Percentiles rank a stretch among this genome's conserved stretches.
These are phyloP conservation scores for Chytridiales sp. DNA, from an alignment of 371 early-diverging fungal genomes.

Conservation along the genomic window DNA sequence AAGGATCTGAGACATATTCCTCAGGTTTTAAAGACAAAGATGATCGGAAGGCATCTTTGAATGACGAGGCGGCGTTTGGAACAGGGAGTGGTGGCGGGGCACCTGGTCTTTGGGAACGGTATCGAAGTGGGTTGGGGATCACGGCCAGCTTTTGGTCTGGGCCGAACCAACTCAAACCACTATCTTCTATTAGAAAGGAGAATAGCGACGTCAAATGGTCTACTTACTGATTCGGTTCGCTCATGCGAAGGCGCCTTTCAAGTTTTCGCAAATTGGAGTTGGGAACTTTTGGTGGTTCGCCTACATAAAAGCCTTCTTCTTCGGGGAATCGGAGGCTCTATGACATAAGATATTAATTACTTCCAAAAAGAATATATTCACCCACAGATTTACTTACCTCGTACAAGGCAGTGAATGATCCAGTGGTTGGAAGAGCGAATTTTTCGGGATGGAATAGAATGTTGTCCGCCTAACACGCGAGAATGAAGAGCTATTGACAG, in stretches of 20 bases:
- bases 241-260: conserved; percentile 20
- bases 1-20: conserved; percentile 8
- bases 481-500: background rate
- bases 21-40: no score
- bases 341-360: background rate
- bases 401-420: conserved; percentile 11
- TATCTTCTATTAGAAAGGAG: conserved; percentile 2
- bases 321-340: conserved; percentile 25
- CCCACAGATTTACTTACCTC: conserved; percentile 15
- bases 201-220: background rate
- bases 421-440: conserved; percentile 17
- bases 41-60: no score
- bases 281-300: conserved; percentile 21
- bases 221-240: conserved; percentile 25
- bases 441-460: conserved; percentile 33
- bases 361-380: background rate
- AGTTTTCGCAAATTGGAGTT: conserved; percentile 26
- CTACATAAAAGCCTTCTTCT: conserved; percentile 37
- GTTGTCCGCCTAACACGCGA: conserved; percentile 6
- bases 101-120: conserved; percentile 19
- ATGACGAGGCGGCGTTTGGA: conserved; percentile 10
- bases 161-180: conserved; percentile 30
- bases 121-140: conserved; percentile 29
- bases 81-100: conserved; percentile 22
- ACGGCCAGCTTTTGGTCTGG: conserved; percentile 22